Evolutionary conservation across 768 basidiomycete species (phyloP), one percentile per base, ranked within the genome.

Genomic region (Trametes elegans): DNA sequence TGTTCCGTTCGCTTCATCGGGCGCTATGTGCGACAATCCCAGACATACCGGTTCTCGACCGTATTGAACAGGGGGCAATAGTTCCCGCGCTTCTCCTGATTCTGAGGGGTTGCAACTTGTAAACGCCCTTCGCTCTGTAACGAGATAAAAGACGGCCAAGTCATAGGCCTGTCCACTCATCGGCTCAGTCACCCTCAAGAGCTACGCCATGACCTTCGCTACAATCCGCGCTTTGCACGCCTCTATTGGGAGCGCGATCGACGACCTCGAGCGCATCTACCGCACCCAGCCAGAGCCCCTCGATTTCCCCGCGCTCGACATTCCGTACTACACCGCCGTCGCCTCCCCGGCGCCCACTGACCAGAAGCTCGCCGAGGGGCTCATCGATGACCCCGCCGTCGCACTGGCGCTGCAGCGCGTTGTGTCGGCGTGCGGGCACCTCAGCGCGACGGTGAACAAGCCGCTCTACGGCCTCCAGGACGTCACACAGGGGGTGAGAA

Each of bases 381-480:
- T 88, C 48, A 80, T 80, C 0, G 66, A 80, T 24, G 79, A 87
- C 57, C 85, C 87, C 2, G 73, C 68, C 5, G 85, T 85, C 4
- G 73, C 76, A 2, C 71, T 74, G 27, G 86, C 88, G 6, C 80
- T 83, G 34, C 79, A 79, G 52, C 76, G 73, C 56, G 84, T 89
- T 43, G 78, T 88, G 23, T 81, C 87, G 24, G 87, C 88, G 1
- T 80, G 84, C 24, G 85, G 83, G 1, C 88, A 90, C 62, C 70
- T 90, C 53, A 72, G 78, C 8, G 79, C 76, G 6, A 82, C 79
- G 19, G 83, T 88, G 16, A 85, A 88, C 64, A 72, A 73, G 8
- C 87, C 87, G 26, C 87, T 87, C 67, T 70, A 85, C 27, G 78
- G 80, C 19, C 71, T 90, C 9, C 87, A 85, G 62, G 88, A 89